A percentile compares a stretch with the other conserved stretches of the same genome.
These are phyloP conservation scores for Adansonia grandidieri DNA, from an alignment of 441 rosid genomes.

Conservation along the genomic window DNA sequence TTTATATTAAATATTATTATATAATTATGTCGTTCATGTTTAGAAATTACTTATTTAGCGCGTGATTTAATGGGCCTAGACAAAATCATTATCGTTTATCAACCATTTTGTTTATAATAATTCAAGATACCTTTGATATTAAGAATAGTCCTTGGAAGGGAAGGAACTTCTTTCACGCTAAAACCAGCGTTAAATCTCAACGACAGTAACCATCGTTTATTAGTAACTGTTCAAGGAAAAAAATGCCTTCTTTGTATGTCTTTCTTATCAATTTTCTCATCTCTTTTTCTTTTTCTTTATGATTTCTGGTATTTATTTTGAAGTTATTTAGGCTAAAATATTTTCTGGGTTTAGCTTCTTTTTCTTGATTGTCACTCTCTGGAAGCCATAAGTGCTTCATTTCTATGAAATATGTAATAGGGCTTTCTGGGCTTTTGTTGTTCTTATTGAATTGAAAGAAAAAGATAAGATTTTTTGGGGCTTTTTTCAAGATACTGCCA, in stretches of 20 bases:
- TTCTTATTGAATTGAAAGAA: not conserved
- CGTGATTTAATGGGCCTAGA: not conserved
- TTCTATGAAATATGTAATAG: slow-evolving; percentile 13
- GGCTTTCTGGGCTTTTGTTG: slow-evolving; percentile 15
- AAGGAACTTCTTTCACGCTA: not conserved
- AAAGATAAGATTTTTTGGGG: not conserved
- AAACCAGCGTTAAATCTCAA: slow-evolving; percentile 23
- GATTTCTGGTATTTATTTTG: slow-evolving; percentile 6
- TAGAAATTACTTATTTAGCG: not conserved
- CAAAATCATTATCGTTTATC: not conserved
- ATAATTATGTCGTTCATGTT: too few relatives aligned
- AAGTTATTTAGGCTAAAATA: not conserved
- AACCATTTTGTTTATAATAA: not conserved
- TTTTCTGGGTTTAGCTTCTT: slow-evolving; percentile 16
- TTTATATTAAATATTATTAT: too few relatives aligned
- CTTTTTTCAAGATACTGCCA: not conserved
- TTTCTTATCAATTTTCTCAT: not conserved
- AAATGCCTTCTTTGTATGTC: not conserved
- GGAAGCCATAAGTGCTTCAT: not conserved
- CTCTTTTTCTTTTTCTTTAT: not conserved
- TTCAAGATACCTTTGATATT: not conserved
- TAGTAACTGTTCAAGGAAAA: not conserved
- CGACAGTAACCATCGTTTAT: slow-evolving; percentile 16
- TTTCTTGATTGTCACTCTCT: slow-evolving; percentile 13
- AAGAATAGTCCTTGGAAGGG: not conserved